Percentiles rank a stretch among this genome's conserved stretches.
These are phyloP conservation scores for Leucosporidium yakuticum DNA, from an alignment of 768 basidiomycete species.

Conservation along the genomic window DNA sequence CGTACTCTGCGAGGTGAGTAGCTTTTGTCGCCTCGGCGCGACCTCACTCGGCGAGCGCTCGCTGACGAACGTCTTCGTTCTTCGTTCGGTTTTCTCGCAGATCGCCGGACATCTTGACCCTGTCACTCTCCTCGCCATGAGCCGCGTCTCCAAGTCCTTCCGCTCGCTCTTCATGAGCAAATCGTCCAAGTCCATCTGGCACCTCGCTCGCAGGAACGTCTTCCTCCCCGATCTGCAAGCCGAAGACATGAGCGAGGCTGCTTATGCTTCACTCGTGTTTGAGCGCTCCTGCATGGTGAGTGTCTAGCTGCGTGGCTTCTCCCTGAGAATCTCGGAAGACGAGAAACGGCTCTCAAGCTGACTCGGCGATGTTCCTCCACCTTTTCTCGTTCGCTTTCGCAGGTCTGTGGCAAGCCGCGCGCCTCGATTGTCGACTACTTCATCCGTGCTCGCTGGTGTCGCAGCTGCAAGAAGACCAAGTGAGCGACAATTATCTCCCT, in stretches of 20 bases:
- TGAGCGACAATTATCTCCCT: not conserved
- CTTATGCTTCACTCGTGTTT: not conserved
- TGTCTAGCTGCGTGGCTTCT: too few species aligned
- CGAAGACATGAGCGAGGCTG: conserved; percentile 4
- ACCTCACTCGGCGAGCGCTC: not conserved
- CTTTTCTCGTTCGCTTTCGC: not conserved
- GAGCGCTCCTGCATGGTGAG: not conserved
- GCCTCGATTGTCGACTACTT: not conserved
- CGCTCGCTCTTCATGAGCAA: not conserved
- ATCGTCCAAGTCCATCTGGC: conserved; percentile 1
- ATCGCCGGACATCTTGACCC: conserved; percentile 17
- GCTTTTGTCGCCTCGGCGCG: not conserved
- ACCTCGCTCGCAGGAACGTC: not conserved
- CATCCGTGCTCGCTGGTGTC: not conserved
- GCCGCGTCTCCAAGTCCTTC: conserved; percentile 2
- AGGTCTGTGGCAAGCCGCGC: not conserved
- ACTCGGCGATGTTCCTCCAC: too few species aligned
- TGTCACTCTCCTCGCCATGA: conserved; percentile 4
- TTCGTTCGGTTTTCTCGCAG: not conserved
- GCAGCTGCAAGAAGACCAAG: conserved; percentile 5
- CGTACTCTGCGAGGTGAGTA: conserved; percentile 5
- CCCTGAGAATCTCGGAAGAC: too few species aligned
- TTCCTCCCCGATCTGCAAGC: not conserved
- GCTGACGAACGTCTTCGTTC: not conserved
- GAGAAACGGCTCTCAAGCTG: too few species aligned